Conservation (phyloP, 345 rosid genomes). For the Trapa incisa region DNA sequence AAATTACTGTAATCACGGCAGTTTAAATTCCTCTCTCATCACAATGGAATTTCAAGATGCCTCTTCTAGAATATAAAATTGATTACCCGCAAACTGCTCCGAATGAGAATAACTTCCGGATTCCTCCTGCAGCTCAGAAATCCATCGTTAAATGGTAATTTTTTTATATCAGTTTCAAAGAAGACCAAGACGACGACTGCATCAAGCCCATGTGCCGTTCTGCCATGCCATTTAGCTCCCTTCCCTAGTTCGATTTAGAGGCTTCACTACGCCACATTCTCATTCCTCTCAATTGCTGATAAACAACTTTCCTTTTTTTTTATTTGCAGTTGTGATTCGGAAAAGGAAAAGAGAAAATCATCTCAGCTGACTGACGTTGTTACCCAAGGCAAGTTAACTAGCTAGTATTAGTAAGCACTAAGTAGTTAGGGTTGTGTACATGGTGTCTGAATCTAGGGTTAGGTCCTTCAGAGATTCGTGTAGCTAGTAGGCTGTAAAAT, state of each 20-base stretch:
- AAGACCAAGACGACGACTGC: background rate
- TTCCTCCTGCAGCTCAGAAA: conserved; percentile 19
- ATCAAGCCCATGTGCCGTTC: conserved; percentile 1
- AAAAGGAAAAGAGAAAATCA: no score
- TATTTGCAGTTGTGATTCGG: no score
- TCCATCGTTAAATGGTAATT: background rate
- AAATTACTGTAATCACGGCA: conserved; percentile 15
- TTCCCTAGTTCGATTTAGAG: background rate
- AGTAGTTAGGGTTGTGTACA: background rate
- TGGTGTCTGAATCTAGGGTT: conserved; percentile 4
- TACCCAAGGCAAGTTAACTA: no score
- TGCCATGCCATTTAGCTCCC: conserved; percentile 1
- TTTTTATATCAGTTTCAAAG: background rate
- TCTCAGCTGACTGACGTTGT: no score
- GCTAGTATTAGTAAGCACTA: no score
- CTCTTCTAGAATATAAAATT: conserved; percentile 2
- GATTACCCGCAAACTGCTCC: background rate
- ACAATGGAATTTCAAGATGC: no score
- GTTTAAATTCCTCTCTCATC: conserved; percentile 11
- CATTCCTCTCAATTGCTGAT: no score
- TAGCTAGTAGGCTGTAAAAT: background rate
- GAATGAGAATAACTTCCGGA: conserved; percentile 20
- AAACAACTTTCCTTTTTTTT: no score
- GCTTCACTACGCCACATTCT: no score
- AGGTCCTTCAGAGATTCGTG: conserved; percentile 8